These are phyloP conservation scores for Gypsophila paniculata DNA, from an alignment of 179 eudicot species.

Conservation along the genomic window DNA sequence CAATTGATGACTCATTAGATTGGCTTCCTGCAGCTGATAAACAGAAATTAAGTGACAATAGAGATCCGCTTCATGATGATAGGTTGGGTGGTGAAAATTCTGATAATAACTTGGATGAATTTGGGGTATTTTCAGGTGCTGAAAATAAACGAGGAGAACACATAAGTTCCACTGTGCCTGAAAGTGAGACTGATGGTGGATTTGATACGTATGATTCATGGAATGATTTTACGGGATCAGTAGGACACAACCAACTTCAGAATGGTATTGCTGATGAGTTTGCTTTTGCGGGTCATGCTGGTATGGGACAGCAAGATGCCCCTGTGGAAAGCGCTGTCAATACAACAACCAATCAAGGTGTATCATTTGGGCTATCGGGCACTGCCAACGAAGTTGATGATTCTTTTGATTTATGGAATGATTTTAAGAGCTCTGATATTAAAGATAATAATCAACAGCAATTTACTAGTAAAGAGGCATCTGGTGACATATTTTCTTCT, in stretches of 20 bases:
- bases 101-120: constrained; percentile 25
- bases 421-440: constrained; percentile 25
- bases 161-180: constrained; percentile 24
- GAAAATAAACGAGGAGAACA: constrained; percentile 31
- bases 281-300: constrained; percentile 16
- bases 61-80: constrained; percentile 10
- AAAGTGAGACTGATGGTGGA: constrained; percentile 17
- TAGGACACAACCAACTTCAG: constrained; percentile 18
- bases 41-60: constrained; percentile 13
- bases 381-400: constrained; percentile 18
- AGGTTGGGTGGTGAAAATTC: constrained; percentile 21
- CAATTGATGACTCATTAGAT: constrained; percentile 28
- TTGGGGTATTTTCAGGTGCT: constrained; percentile 22
- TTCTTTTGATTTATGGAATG: constrained; percentile 29
- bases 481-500: constrained; percentile 4
- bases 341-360: constrained; percentile 16
- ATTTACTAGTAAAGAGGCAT: constrained; percentile 4
- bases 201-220: constrained; percentile 31
- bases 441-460: constrained; percentile 19
- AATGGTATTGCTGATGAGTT: constrained; percentile 18
- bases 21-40: constrained; percentile 35
- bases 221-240: constrained; percentile 34
- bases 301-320: constrained; percentile 9
- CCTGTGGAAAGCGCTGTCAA: constrained; percentile 13
- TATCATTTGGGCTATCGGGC: constrained; percentile 23